Evolutionary conservation across 2,329 filamentous ascomycete genomes (phyloP), one percentile per base, ranked within the genome.

Genomic region (Penicillium sp.): DNA sequence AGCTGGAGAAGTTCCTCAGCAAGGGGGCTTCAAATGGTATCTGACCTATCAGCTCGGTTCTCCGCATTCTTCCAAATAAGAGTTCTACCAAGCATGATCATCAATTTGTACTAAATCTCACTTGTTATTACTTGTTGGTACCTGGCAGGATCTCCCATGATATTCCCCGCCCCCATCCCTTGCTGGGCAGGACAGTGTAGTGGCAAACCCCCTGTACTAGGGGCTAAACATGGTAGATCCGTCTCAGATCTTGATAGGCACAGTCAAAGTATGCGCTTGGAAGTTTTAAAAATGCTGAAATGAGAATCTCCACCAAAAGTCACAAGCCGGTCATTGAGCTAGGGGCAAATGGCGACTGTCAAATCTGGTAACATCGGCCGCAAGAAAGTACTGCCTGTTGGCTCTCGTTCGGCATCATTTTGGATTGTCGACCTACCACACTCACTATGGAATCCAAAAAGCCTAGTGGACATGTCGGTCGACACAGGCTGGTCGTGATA

Each of bases 191-290:
- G 30, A 33, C 14, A 19, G 48, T 16, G 26, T 22, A 28, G 52
- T 54, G 37, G 52, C 52, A 54, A 54, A 22, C 37, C 51, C 51
- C 51, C 26, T 54, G 52, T 25, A 54, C 37, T 42, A 42, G 52
- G 37, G 40, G 52, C 37, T 54, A 42, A 42, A 35, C n/a, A 40
- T 40, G 38, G 52, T 30, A 28, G 52, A 25, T 33, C 33, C 26
- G 26, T 40, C 22, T 33, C 19, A 30, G 40, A 40, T 30, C 37
- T 43, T 54, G 52, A 43, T 54, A 40, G 38, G 40, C 26, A 53
- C 22, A 40, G 35, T 40, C 4, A 11, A 43, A 30, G 37, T 43
- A 40, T 43, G 35, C 25, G n/a, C 37, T 43, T 30, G 52, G 30
- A 22, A 19, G 52, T 42, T 43, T 43, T 40, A 45, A 28, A 43